phyloP scores from a whole-genome alignment of 2,329 filamentous ascomycete genomes.

The Fusarium sp. region DNA sequence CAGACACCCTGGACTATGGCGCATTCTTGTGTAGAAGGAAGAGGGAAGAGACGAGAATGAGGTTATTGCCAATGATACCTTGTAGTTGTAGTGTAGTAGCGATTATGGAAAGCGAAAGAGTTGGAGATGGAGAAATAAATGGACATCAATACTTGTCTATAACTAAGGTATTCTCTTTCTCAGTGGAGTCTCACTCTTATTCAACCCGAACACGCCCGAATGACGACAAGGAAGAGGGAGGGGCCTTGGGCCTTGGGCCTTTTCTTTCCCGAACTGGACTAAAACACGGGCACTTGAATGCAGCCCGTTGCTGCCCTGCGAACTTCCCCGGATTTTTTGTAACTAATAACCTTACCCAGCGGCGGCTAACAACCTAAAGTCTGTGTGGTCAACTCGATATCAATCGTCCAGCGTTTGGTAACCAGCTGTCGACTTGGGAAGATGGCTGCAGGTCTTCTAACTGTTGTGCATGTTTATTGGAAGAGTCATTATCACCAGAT shows the following conservation, averaged over 20 bases:
- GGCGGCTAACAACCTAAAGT: not conserved
- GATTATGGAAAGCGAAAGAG: not conserved
- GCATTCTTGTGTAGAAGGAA: constrained; percentile 1
- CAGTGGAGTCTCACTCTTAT: constrained; percentile 6
- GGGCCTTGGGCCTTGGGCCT: not conserved
- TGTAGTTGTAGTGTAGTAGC: not conserved
- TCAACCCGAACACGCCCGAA: constrained; percentile 31
- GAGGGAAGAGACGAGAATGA: not conserved
- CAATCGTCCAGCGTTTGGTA: not conserved
- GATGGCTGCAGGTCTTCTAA: not conserved
- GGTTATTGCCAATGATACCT: constrained; percentile 12
- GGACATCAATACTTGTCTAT: constrained; percentile 10
- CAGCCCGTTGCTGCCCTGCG: constrained; percentile 15
- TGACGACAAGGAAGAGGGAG: constrained; percentile 13
- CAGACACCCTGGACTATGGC: constrained; percentile 18
- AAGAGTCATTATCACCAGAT: not conserved
- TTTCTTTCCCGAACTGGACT: constrained; percentile 16
- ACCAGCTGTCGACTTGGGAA: not conserved
- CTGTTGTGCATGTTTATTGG: not conserved
- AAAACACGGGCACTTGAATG: constrained; percentile 19
- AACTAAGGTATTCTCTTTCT: constrained; percentile 8
- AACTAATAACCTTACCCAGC: constrained; percentile 26
- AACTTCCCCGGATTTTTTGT: constrained; percentile 28
- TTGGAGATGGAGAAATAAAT: constrained; percentile 2
- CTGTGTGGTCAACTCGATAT: not conserved